Evolutionary conservation across 345 rosid species (phyloP), one percentile per base, ranked within the genome.

Genomic region (Streptanthus diversifolius): DNA sequence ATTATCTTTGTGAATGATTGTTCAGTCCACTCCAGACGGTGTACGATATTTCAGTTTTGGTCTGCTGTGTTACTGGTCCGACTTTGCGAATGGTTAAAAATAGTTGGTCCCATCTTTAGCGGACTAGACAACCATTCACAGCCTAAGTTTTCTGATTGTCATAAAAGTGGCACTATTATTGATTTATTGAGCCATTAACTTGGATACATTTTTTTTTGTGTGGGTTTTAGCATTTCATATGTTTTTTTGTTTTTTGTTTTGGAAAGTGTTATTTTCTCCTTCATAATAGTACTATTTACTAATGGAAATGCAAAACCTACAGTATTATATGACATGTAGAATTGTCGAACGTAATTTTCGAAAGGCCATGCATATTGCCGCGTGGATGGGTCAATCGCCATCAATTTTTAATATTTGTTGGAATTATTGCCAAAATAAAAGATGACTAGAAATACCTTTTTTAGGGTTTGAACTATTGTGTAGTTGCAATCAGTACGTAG

Each of bases 351-450:
- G 52, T 43, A 5, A 14, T 3, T 21, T 43, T 69, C 19, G 24
- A 69, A 35, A n/a, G 73, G 64, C 33, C 43, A 24, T 69, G 17
- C 29, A 35, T 48, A 47, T 7, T 11, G 74, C 58, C 66, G 48
- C 58, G 66, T 70, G 49, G 74, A 35, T 24, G 18, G n/a, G 2
- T 70, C 24, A 51, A 33, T 48, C 24, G 66, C 66, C 74, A 58
- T 58, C 37, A 70, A 22, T 53, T 0, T 45, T 35, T 21, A 8
- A 11, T 44, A 45, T 32, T 32, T 43, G 7, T 9, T 57, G 14
- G 45, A 30, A 33, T 32, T 55, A 14, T 58, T 57, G 14, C 12
- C 44, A 32, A 70, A 6, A 21, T 5, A 18, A 21, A 68, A 14
- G 21, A 21, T 58, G 3, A 35, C 19, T 21, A 45, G 18, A 11